These are phyloP conservation scores for Guyanaporus albipodus DNA, from an alignment of 768 basidiomycete species.

Conservation along the genomic window DNA sequence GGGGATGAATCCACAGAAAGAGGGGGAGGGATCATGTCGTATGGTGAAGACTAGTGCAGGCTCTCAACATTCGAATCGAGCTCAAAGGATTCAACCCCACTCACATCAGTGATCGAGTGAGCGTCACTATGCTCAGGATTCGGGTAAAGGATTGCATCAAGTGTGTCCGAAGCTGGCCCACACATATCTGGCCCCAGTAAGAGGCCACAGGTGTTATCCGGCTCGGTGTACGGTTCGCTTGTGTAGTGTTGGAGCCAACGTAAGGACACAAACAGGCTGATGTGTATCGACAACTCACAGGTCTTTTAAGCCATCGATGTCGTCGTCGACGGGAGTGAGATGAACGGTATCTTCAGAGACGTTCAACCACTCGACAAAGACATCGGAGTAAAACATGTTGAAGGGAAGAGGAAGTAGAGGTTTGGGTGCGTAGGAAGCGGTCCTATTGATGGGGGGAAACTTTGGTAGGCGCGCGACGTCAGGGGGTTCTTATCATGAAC, in stretches of 20 bases:
- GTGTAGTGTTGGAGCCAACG: neutral
- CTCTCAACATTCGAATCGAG: neutral
- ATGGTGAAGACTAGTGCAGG: conserved; percentile 1
- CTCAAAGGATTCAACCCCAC: neutral
- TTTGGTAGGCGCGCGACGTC: conserved; percentile 12
- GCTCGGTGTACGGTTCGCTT: neutral
- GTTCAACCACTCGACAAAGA: conserved; percentile 14
- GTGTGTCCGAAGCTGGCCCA: neutral
- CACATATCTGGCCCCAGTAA: conserved; percentile 5
- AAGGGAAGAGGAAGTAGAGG: neutral
- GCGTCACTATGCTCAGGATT: neutral
- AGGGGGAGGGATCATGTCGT: conserved; percentile 5
- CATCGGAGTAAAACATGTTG: conserved; percentile 10
- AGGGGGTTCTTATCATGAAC: conserved; percentile 29
- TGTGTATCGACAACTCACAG: conserved; percentile 17
- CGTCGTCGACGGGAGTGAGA: conserved; percentile 25
- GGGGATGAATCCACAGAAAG: conserved; percentile 29
- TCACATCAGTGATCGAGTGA: conserved; percentile 3
- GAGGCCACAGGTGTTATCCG: no score
- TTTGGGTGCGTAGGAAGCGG: neutral
- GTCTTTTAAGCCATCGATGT: conserved; percentile 10
- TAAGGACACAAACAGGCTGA: conserved; percentile 7
- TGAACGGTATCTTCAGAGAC: conserved; percentile 12
- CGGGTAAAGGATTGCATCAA: neutral
- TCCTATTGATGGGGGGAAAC: conserved; percentile 3